Percentiles rank a stretch among this genome's conserved stretches.
Evolutionary conservation across 2,329 filamentous ascomycete species (phyloP).

Genomic region (Coniochaeta sp.): DNA sequence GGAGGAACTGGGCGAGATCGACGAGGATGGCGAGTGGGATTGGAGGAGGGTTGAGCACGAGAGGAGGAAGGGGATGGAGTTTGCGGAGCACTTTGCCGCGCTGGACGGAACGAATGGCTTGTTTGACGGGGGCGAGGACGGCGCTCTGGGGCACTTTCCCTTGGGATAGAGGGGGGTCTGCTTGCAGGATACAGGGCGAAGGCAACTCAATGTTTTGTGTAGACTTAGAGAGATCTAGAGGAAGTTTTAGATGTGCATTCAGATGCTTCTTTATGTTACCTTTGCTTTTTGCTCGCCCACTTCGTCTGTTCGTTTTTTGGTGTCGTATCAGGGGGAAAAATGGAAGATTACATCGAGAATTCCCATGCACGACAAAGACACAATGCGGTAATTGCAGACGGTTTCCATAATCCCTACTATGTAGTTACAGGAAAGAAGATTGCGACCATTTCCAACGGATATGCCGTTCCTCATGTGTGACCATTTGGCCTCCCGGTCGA

Average conservation of each 20-base stretch:
- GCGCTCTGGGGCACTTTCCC: slow-evolving; percentile 42
- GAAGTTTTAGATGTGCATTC: background rate
- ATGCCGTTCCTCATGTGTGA: background rate
- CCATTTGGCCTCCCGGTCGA: background rate
- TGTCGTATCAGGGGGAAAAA: too few species aligned
- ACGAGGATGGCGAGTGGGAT: slow-evolving; percentile 39
- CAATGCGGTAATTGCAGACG: background rate
- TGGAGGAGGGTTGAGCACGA: slow-evolving; percentile 51
- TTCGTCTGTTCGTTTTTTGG: too few species aligned
- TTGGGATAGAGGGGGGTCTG: slow-evolving; percentile 25
- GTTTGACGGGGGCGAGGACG: slow-evolving; percentile 46
- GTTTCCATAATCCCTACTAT: background rate
- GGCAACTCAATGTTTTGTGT: background rate
- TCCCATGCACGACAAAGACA: background rate
- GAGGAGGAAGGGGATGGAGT: slow-evolving; percentile 46
- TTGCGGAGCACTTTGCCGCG: slow-evolving; percentile 47
- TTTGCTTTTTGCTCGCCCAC: too few species aligned
- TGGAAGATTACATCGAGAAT: background rate
- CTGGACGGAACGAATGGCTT: slow-evolving; percentile 45
- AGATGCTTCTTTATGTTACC: too few species aligned
- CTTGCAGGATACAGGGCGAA: background rate
- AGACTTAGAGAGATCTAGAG: background rate
- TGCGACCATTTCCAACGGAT: background rate
- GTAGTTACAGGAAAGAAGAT: background rate
- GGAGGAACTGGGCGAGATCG: slow-evolving; percentile 27